A percentile compares a stretch with the other conserved stretches of the same genome.
These are phyloP conservation scores for Russula sp. DNA, from an alignment of 768 basidiomycete species.

Conservation along the genomic window DNA sequence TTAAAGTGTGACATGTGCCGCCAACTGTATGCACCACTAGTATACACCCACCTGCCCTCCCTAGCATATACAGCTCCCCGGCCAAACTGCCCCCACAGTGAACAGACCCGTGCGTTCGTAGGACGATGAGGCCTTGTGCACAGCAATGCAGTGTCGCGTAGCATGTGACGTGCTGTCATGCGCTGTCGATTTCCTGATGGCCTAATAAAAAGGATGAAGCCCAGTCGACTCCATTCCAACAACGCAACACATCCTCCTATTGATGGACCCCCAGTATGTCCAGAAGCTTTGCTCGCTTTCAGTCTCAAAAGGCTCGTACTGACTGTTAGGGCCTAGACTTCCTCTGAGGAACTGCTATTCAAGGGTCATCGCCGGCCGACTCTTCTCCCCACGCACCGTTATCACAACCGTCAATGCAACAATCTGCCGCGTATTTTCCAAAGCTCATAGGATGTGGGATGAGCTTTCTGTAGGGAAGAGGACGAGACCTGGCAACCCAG, in stretches of 20 bases:
- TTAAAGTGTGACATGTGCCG: not conserved
- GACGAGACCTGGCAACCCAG: not conserved
- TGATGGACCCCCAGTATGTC: conserved; percentile 9
- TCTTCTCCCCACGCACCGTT: not conserved
- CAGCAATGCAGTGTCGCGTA: conserved; percentile 3
- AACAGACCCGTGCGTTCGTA: not conserved
- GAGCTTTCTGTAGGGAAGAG: not conserved
- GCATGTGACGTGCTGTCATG: conserved; percentile 13
- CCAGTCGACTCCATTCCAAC: not conserved
- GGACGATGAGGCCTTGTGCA: not conserved
- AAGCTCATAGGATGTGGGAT: conserved; percentile 6
- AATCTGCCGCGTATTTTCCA: not conserved
- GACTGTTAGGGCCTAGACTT: not conserved
- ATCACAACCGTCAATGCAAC: conserved; percentile 7
- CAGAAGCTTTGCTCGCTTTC: not conserved
- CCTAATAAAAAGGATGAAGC: conserved; percentile 4
- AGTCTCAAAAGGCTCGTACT: not conserved
- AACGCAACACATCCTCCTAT: not conserved
- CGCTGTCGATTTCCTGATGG: not conserved
- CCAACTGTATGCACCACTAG: not conserved
- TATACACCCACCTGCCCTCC: too few species aligned
- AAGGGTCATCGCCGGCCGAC: not conserved
- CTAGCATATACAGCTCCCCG: not conserved
- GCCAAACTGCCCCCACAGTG: not conserved
- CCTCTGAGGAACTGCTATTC: not conserved